phyloP scores from a whole-genome alignment of 2,329 filamentous ascomycete genomes.

The Colletotrichum higginsianum region DNA sequence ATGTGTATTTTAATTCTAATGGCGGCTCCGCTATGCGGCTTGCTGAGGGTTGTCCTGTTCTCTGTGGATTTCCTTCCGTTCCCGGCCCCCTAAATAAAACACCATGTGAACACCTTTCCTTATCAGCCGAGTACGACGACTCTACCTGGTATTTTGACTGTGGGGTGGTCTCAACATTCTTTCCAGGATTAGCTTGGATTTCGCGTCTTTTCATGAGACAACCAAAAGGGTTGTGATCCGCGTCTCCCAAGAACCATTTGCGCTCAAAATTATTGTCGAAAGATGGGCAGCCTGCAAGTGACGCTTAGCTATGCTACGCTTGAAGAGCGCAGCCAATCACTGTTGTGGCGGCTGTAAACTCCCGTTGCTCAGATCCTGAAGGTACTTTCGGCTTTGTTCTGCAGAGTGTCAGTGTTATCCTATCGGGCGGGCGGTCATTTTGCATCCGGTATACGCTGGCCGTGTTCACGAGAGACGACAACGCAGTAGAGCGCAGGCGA shows the following conservation, averaged over 20 bases:
- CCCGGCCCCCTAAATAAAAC: conserved; percentile 66
- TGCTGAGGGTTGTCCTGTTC: conserved; percentile 65
- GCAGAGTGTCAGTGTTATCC: too few species aligned
- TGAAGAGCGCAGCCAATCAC: too few species aligned
- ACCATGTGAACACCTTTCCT: conserved; percentile 62
- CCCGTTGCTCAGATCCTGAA: too few species aligned
- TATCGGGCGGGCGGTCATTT: too few species aligned
- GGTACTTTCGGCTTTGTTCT: too few species aligned
- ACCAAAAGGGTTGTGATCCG: neutral
- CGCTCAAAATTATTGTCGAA: too few species aligned
- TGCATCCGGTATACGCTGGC: too few species aligned
- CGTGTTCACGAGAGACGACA: too few species aligned
- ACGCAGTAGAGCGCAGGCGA: too few species aligned
- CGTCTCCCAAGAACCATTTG: rapidly evolving
- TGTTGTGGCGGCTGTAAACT: too few species aligned
- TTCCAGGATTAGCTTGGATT: neutral
- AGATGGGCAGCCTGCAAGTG: neutral
- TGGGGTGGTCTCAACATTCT: conserved; percentile 65
- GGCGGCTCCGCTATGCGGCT: conserved; percentile 69
- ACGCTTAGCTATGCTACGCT: too few species aligned
- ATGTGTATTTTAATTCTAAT: conserved; percentile 63
- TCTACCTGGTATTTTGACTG: conserved; percentile 62
- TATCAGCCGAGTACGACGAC: conserved; percentile 59
- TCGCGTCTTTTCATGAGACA: neutral
- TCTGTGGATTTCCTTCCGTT: conserved; percentile 69